Conservation (phyloP, 2,329 filamentous ascomycete species). For the Chaetomium olivaceum region DNA sequence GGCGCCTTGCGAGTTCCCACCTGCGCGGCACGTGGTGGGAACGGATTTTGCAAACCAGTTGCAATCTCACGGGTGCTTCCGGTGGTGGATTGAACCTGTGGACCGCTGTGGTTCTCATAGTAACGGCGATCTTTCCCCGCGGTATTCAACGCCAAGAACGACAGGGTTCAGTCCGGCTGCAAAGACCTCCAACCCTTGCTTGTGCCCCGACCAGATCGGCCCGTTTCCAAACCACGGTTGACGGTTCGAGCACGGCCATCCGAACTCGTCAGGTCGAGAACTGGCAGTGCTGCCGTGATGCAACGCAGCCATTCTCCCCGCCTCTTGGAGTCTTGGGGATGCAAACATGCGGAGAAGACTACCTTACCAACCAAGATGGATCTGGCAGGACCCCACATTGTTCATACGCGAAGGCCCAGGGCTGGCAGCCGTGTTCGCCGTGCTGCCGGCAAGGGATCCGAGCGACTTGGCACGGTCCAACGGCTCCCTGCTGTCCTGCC, state of each 20-base stretch:
- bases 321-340: background rate
- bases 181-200: constrained; percentile 26
- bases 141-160: constrained; percentile 1
- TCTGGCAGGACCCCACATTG: background rate
- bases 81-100: background rate
- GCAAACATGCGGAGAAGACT: background rate
- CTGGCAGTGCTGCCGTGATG: constrained; percentile 1
- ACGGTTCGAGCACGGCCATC: background rate
- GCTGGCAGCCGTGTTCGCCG: background rate
- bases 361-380: background rate
- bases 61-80: background rate
- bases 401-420: background rate
- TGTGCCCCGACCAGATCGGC: constrained; percentile 9
- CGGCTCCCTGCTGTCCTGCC: constrained; percentile 3
- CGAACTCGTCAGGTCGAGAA: background rate
- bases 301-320: background rate
- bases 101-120: background rate
- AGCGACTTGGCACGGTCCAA: constrained; percentile 1
- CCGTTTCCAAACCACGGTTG: constrained; percentile 5
- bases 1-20: background rate
- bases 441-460: background rate
- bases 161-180: constrained; percentile 14
- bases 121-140: background rate
- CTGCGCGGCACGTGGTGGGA: background rate
- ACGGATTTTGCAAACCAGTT: background rate